Base-by-base conservation (phyloP, 2,329 filamentous ascomycete genomes). In the Colletotrichum eleusines region DNA sequence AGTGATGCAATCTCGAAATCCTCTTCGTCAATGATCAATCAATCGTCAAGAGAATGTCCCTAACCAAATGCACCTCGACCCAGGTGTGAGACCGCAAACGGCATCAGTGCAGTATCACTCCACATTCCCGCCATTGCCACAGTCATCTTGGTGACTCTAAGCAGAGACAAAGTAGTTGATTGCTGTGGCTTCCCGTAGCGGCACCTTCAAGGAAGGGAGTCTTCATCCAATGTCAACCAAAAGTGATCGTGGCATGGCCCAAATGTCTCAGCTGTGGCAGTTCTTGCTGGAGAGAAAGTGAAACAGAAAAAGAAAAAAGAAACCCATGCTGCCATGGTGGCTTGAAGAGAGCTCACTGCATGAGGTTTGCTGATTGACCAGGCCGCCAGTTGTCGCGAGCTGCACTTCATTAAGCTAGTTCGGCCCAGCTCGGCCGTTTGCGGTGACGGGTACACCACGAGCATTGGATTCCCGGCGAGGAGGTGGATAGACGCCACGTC, bases 161-260 rank as follows among this genome's bases (percentile, higher is more conserved):
- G 38, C 11, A 68, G 57, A 58, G 44, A 64, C 58, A 63, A 6
- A 16, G 64, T 68, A 68, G 38, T 57, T 53, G 55, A 20, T 46
- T 40, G n/a, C 33, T 7, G 8, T n/a, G 20, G 67, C 28, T 61
- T 48, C 16, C 11, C n/a, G 33, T 51, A 60, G 67, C 20, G 40
- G 40, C 63, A 61, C 7, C 28, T 23, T 20, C 31, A 23, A 35
- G 28, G 28, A 42, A 50, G 28, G 28, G 33, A 50, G 20, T 50
- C 55, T 57, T 61, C n/a, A 42, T 33, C 26, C 67, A 9, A 57
- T 51, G 7, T 8, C 26, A 42, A 16, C 33, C 20, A 12, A 1
- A n/a, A 26, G 23, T 33, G 18, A 14, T 44, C 33, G 9, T 14
- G 64, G 26, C 20, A 66, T 9, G 33, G 26, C 26, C 62, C 23